Evolutionary conservation across 176 grass and related monocot genomes (phyloP).

Genomic region (Ampelocalamus luodianensis): DNA sequence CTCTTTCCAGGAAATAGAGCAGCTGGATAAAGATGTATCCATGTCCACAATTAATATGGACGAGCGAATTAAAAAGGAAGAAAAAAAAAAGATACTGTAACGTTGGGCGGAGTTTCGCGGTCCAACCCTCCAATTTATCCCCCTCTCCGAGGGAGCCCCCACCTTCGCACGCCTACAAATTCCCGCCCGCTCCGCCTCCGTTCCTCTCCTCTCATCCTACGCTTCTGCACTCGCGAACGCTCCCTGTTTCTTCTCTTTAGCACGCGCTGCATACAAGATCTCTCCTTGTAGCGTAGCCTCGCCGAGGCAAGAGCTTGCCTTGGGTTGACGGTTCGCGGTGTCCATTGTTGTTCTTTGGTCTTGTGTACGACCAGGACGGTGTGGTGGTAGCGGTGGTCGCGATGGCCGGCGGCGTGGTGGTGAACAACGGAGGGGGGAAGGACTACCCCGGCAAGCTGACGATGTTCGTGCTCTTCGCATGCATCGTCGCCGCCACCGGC

Average conservation of each 20-base stretch:
- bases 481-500: constrained; percentile 90
- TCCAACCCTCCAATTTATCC: background rate
- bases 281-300: background rate
- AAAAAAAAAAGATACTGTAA: background rate
- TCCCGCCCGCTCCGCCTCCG: constrained; percentile 9
- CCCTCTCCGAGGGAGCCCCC: background rate
- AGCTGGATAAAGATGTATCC: constrained; percentile 41
- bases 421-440: constrained; percentile 58
- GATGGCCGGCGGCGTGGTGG: constrained; percentile 79
- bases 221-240: background rate
- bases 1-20: constrained; percentile 39
- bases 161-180: constrained; percentile 29
- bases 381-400: background rate
- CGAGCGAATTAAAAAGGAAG: background rate
- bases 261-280: background rate
- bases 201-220: background rate
- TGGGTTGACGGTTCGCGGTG: background rate
- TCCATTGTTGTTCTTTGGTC: background rate
- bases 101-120: background rate
- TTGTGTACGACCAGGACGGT: background rate
- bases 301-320: background rate
- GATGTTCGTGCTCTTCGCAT: constrained; percentile 81
- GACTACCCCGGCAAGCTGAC: constrained; percentile 93
- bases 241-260: background rate
- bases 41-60: constrained; percentile 30